phyloP scores from a whole-genome alignment of 2,329 filamentous ascomycete species.

The Calonectria montana region DNA sequence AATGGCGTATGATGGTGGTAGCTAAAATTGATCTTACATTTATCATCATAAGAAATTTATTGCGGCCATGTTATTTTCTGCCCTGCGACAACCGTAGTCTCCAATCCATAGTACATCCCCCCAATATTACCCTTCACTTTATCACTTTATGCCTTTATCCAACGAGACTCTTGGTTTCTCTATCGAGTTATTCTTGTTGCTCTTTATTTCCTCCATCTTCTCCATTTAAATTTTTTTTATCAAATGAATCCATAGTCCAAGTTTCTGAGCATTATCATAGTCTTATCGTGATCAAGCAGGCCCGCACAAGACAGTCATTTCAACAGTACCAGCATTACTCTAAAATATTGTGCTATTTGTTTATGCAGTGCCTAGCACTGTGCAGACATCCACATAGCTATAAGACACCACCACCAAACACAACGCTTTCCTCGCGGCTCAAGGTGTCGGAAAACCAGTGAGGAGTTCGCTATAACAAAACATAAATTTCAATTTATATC shows the following conservation, averaged over 20 bases:
- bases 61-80: too few relatives aligned
- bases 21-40: too few relatives aligned
- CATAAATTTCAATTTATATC: neutral
- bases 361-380: neutral
- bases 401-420: neutral
- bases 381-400: neutral
- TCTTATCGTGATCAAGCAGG: neutral
- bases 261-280: neutral
- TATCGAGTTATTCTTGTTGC: neutral
- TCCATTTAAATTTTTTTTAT: neutral
- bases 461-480: neutral
- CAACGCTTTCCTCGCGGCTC: neutral
- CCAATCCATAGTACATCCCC: too few relatives aligned
- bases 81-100: too few relatives aligned
- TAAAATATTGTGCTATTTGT: neutral
- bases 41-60: too few relatives aligned
- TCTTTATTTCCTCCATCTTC: neutral
- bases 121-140: neutral
- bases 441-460: neutral
- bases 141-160: neutral
- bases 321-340: neutral
- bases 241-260: neutral
- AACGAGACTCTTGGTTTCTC: neutral
- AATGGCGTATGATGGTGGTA: neutral
- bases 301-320: neutral